A percentile compares a stretch with the other conserved stretches of the same genome.
These are phyloP conservation scores for Verticillium alfalfae DNA, from an alignment of 2,329 filamentous ascomycete genomes.

Conservation along the genomic window DNA sequence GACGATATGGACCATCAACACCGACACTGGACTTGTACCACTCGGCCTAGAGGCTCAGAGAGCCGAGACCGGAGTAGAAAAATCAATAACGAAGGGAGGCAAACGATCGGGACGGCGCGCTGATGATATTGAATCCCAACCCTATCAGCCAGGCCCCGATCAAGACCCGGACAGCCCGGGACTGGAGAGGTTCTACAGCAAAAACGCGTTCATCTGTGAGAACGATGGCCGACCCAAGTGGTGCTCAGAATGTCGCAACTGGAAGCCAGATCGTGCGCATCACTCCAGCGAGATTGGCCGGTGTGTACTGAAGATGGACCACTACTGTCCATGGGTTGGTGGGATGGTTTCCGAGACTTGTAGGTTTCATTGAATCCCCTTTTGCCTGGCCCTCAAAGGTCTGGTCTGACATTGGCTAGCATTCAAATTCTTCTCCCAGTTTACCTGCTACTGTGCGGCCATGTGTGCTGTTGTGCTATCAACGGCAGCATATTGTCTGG, in stretches of 20 bases:
- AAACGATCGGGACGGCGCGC: conserved; percentile 15
- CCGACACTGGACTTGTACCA: conserved; percentile 69
- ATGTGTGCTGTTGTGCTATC: conserved; percentile 62
- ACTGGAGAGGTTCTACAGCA: conserved; percentile 72
- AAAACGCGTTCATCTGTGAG: conserved; percentile 80
- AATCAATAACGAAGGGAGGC: conserved; percentile 16
- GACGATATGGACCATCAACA: conserved; percentile 60
- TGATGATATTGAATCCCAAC: conserved; percentile 25
- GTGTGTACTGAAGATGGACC: conserved; percentile 88
- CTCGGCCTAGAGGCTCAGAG: conserved; percentile 33
- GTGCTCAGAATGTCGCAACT: conserved; percentile 78
- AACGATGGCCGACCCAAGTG: conserved; percentile 77
- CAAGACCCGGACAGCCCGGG: conserved; percentile 57
- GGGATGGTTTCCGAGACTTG: conserved; percentile 81
- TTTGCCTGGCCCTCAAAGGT: not conserved
- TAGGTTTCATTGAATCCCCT: conserved; percentile 23
- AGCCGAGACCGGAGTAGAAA: conserved; percentile 1
- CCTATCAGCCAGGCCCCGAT: conserved; percentile 31
- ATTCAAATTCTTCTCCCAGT: conserved; percentile 92
- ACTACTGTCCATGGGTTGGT: conserved; percentile 96
- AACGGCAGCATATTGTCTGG: conserved; percentile 58
- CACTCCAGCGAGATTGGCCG: conserved; percentile 78
- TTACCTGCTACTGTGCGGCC: conserved; percentile 66
- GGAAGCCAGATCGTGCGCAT: conserved; percentile 83
- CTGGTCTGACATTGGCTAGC: conserved; percentile 29